These are phyloP conservation scores for Thraustotheca clavata DNA, from an alignment of 352 stramenopile genomes.

Conservation along the genomic window DNA sequence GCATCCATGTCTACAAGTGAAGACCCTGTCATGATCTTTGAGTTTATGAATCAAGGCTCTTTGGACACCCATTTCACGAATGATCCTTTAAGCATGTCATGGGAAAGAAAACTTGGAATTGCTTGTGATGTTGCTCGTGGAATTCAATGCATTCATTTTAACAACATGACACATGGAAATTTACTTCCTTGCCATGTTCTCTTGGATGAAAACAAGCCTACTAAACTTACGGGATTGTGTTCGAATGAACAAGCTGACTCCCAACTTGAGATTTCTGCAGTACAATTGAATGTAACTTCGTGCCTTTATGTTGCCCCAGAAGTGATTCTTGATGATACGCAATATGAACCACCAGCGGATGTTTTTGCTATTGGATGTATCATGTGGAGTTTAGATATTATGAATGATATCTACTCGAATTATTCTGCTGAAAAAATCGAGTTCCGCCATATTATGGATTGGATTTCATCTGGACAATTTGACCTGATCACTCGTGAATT, in stretches of 20 bases:
- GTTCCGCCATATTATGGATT: constrained; percentile 3
- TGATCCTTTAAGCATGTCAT: background rate
- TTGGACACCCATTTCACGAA: background rate
- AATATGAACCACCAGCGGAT: background rate
- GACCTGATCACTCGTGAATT: background rate
- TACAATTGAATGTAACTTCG: background rate
- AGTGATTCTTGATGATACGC: background rate
- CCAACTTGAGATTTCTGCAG: background rate
- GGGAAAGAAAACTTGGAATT: background rate
- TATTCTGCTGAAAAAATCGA: background rate
- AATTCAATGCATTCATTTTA: background rate
- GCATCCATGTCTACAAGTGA: background rate
- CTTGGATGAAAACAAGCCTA: background rate
- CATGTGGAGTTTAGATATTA: background rate
- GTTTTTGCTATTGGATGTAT: background rate
- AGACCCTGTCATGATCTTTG: background rate
- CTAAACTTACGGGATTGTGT: background rate
- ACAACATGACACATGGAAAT: background rate
- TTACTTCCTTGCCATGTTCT: background rate
- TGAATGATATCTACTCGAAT: background rate
- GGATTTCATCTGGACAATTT: background rate
- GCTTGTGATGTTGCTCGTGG: background rate
- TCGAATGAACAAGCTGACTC: constrained; percentile 6
- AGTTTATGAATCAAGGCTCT: background rate
- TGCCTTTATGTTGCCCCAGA: background rate